Evolutionary conservation across 2,329 filamentous ascomycete species (phyloP), one percentile per base, ranked within the genome.

Genomic region (Periglandula ipomoeae): DNA sequence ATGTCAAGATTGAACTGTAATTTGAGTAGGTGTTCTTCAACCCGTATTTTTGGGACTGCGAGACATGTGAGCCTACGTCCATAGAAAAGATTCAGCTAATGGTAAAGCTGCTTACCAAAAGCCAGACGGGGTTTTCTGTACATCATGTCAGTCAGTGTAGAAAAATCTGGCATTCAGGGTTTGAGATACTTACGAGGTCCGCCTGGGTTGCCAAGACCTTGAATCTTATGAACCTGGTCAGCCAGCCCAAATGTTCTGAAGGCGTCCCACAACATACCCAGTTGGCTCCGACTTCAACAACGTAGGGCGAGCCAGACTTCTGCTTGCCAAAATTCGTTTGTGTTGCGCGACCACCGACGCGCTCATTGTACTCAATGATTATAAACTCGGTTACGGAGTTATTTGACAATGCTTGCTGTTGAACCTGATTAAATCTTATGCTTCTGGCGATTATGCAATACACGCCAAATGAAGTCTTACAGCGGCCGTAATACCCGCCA

Each of bases 271-370:
- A 11, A 44, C 51, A 23, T 20, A 72, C 61, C 83, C 83, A 87
- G 53, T 86, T 87, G 6, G 83, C 82, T 2, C 83, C 83, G 0
- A 83, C 65, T 59, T 86, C 83, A 9, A 87, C 69, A 0, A 68
- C 71, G 51, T 79, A 81, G 0, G 77, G 73, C 1, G 72, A 66
- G 0, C 78, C 78, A 32, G 76, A 66, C 0, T 63, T 32, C 3
- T 64, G 60, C 15, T 68, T 64, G 4, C 81, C 81, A 55, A 85
- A 84, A 0, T 69, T 65, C 0, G 72, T 72, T 51, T 84, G 74
- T n/a, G 65, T 65, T 35, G 82, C 72, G 5, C 82, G 74, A 1
- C 83, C 83, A 1, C 83, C 82, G 50, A 86, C 75, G 11, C 75
- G 70, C 50, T 75, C 68, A 11, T 81, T 79, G 51, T 80, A 78